Percentiles rank a stretch among this genome's conserved stretches.
Evolutionary conservation across 2,329 filamentous ascomycete genomes (phyloP).

Genomic region (Epichloe gansuensis): DNA sequence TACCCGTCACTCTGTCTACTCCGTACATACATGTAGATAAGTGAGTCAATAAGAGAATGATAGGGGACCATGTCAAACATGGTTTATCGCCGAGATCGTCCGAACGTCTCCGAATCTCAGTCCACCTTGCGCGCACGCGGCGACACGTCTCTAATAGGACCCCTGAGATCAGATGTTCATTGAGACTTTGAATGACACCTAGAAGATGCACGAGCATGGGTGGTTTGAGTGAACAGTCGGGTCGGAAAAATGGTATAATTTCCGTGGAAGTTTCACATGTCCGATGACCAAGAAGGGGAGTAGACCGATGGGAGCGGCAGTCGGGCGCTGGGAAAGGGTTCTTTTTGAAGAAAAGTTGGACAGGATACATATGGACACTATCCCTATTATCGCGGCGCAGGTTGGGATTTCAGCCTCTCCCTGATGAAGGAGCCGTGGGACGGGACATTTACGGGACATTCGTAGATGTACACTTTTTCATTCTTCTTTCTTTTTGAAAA

Average conservation of each 20-base stretch:
- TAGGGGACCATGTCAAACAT: background rate
- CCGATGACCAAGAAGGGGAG: background rate
- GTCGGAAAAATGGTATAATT: background rate
- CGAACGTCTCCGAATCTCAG: background rate
- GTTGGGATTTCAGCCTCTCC: no score
- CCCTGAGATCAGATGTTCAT: background rate
- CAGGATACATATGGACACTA: no score
- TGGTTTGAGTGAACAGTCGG: background rate
- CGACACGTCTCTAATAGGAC: background rate
- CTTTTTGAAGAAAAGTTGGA: background rate
- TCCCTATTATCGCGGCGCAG: no score
- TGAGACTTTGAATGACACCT: background rate
- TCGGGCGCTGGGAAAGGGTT: conserved; percentile 1
- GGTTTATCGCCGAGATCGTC: background rate
- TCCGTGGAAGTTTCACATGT: background rate
- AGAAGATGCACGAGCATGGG: no score
- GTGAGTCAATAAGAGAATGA: no score
- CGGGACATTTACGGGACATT: no score
- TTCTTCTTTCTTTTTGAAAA: no score
- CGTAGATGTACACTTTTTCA: no score
- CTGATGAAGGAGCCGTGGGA: no score
- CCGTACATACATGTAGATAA: no score
- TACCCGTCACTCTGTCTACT: no score
- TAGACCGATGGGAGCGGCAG: background rate
- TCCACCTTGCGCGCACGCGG: background rate